phyloP scores from a whole-genome alignment of 345 rosid genomes.

The Anacardium occidentale region DNA sequence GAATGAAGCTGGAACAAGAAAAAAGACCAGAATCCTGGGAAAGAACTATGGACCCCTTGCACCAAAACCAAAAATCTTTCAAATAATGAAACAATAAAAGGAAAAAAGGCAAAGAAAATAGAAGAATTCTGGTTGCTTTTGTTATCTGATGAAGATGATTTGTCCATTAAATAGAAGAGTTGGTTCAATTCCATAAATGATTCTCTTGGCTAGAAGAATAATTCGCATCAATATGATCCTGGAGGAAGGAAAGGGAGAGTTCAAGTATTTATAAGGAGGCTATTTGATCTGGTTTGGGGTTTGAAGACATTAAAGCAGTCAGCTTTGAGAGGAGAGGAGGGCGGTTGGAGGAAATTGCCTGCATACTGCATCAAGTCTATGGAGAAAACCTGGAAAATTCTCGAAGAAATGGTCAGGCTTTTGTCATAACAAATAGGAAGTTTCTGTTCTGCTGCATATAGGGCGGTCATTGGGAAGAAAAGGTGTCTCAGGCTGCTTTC shows the following conservation, averaged over 20 bases:
- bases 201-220: neutral
- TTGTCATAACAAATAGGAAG: neutral
- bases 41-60: constrained; percentile 22
- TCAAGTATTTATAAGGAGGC: constrained; percentile 25
- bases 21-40: constrained; percentile 41
- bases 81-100: constrained; percentile 25
- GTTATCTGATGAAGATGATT: constrained; percentile 16
- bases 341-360: constrained; percentile 18
- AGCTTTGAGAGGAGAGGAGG: constrained; percentile 16
- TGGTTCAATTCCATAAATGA: constrained; percentile 17
- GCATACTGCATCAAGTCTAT: constrained; percentile 3
- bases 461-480: neutral
- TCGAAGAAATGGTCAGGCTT: constrained; percentile 2
- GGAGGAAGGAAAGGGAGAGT: constrained; percentile 12
- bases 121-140: constrained; percentile 22
- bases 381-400: constrained; percentile 15
- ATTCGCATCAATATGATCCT: neutral
- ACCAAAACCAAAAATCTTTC: constrained; percentile 21
- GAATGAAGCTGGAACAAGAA: constrained; percentile 26
- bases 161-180: constrained; percentile 29
- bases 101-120: constrained; percentile 28
- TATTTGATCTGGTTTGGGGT: neutral
- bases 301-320: constrained; percentile 6
- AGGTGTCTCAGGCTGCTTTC: neutral
- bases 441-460: constrained; percentile 14